A percentile compares a stretch with the other conserved stretches of the same genome.
phyloP scores from a whole-genome alignment of 1,284 basidiomycete genomes.

The Xanthoconium separans region DNA sequence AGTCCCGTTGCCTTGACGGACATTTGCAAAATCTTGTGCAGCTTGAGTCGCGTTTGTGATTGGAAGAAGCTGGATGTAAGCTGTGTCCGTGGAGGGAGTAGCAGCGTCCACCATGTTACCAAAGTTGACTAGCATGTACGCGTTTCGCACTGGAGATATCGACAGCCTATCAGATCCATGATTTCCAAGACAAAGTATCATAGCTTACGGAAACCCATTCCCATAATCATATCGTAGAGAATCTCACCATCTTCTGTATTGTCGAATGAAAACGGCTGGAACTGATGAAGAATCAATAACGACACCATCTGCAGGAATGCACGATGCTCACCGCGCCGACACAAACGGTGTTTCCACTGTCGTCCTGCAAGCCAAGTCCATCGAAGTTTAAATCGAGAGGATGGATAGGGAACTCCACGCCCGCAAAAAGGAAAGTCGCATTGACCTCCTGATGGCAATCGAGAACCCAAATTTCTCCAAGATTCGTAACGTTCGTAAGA shows the following conservation, averaged over 20 bases:
- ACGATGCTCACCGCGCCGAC: slow-evolving; percentile 45
- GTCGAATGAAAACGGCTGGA: slow-evolving; percentile 41
- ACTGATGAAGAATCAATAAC: slow-evolving; percentile 36
- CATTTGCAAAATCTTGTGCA: slow-evolving; percentile 18
- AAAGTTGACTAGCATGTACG: slow-evolving; percentile 59
- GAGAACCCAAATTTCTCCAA: slow-evolving; percentile 55
- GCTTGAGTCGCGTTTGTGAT: slow-evolving; percentile 42
- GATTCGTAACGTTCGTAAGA: slow-evolving; percentile 41
- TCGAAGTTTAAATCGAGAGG: slow-evolving; percentile 48
- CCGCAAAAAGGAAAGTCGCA: slow-evolving; percentile 57
- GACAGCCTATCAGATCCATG: neutral
- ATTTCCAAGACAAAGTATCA: neutral
- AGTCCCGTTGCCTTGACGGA: slow-evolving; percentile 8
- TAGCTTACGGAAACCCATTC: slow-evolving; percentile 55
- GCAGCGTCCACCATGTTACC: slow-evolving; percentile 49
- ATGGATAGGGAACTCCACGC: slow-evolving; percentile 54
- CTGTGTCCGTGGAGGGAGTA: slow-evolving; percentile 37
- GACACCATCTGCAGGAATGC: neutral
- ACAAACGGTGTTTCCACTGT: slow-evolving; percentile 38
- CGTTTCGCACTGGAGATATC: slow-evolving; percentile 45
- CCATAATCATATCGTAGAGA: slow-evolving; percentile 42
- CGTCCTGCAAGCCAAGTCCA: slow-evolving; percentile 26
- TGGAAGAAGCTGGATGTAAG: slow-evolving; percentile 63
- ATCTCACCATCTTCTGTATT: slow-evolving; percentile 44
- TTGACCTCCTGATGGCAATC: slow-evolving; percentile 63